Evolutionary conservation across 2,329 filamentous ascomycete genomes (phyloP).

Genomic region (Epichloe brachyelytri): DNA sequence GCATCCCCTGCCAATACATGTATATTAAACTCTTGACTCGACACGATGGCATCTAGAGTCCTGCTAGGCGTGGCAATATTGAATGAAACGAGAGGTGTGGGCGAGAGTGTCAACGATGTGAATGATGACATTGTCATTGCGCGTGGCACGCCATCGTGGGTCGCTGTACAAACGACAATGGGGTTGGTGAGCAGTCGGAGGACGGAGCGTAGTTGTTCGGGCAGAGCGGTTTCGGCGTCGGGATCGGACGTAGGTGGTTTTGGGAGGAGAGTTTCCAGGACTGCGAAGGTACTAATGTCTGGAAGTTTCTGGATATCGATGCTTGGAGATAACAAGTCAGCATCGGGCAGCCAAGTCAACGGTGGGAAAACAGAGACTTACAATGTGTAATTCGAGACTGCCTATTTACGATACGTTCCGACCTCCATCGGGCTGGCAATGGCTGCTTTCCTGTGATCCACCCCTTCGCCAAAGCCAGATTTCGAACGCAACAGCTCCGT

Average conservation of each 20-base stretch:
- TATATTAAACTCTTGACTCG: constrained; percentile 36
- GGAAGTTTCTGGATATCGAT: not conserved
- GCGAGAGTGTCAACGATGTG: constrained; percentile 39
- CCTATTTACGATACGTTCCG: not conserved
- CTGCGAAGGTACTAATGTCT: constrained; percentile 8
- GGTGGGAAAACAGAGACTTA: not conserved
- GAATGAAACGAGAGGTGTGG: constrained; percentile 40
- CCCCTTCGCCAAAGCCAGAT: not conserved
- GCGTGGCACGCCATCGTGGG: constrained; percentile 22
- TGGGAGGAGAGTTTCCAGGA: constrained; percentile 19
- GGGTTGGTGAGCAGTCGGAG: constrained; percentile 43
- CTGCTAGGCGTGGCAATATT: constrained; percentile 44
- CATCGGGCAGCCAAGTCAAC: not conserved
- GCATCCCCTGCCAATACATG: constrained; percentile 38
- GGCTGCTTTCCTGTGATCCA: constrained; percentile 4
- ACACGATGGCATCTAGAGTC: constrained; percentile 37
- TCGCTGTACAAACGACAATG: constrained; percentile 41
- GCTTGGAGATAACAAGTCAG: not conserved
- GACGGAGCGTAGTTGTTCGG: constrained; percentile 36
- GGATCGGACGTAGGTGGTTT: constrained; percentile 24
- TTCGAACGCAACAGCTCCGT: not conserved
- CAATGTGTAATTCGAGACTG: not conserved
- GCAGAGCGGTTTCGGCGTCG: constrained; percentile 18
- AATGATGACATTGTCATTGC: constrained; percentile 50
- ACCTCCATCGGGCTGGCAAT: not conserved